Conservation (phyloP, 352 stramenopile species). For the Phytophthora citricola region DNA sequence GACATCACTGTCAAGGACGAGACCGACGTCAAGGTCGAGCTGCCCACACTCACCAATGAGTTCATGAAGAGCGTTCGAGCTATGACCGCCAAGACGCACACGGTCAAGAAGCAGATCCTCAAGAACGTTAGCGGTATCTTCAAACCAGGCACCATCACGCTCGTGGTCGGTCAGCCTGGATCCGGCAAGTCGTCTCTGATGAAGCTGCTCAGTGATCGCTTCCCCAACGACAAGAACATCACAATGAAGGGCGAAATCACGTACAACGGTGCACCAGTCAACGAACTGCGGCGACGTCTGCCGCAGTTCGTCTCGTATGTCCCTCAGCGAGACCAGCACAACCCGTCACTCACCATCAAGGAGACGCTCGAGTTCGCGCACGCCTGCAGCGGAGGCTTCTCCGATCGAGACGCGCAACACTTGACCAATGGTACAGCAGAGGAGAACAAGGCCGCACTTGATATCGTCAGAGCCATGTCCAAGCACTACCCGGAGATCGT, state of each 20-base stretch:
- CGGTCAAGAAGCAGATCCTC: conserved; percentile 34
- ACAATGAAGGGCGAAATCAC: conserved; percentile 38
- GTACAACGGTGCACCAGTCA: conserved; percentile 39
- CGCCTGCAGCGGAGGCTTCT: conserved; percentile 31
- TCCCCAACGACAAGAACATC: conserved; percentile 39
- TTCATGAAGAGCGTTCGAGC: too few species aligned
- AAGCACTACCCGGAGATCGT: conserved; percentile 51
- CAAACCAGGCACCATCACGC: conserved; percentile 48
- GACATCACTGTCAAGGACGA: too few species aligned
- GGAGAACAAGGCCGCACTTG: conserved; percentile 43
- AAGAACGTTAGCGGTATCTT: conserved; percentile 44
- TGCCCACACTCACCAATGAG: too few species aligned
- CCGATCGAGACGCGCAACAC: neutral
- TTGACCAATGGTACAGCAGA: conserved; percentile 29
- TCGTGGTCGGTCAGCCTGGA: conserved; percentile 48
- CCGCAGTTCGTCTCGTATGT: conserved; percentile 50
- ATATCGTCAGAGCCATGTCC: conserved; percentile 33
- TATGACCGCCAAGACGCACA: too few species aligned
- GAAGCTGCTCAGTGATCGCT: conserved; percentile 50
- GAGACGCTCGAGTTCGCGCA: conserved; percentile 61
- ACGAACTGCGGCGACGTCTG: conserved; percentile 11
- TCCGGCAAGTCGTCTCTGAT: conserved; percentile 60
- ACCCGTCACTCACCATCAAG: conserved; percentile 52
- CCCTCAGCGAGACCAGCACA: conserved; percentile 45
- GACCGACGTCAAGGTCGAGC: too few species aligned